Evolutionary conservation across 2,329 filamentous ascomycete genomes (phyloP).

Genomic region (Alternaria triticimaculans): DNA sequence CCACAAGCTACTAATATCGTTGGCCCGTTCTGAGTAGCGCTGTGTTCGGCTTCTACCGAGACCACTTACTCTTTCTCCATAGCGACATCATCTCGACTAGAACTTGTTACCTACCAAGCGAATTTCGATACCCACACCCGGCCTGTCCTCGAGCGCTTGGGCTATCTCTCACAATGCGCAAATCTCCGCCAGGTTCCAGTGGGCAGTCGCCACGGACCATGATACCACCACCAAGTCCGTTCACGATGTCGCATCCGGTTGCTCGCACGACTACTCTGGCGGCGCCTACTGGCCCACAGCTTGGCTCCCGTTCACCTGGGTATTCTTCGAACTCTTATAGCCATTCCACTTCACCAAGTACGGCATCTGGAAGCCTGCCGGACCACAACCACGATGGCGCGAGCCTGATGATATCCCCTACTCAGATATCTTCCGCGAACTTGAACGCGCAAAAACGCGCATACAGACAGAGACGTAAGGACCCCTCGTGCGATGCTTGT

Average conservation of each 20-base stretch:
- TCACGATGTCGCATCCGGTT: conserved; percentile 32
- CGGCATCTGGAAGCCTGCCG: conserved; percentile 39
- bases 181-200: conserved; percentile 43
- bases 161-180: conserved; percentile 29
- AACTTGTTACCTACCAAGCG: conserved; percentile 12
- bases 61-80: conserved; percentile 34
- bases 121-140: not conserved
- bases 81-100: conserved; percentile 15
- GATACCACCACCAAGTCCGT: conserved; percentile 44
- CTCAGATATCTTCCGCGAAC: conserved; percentile 55
- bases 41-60: conserved; percentile 47
- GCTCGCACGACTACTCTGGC: conserved; percentile 35
- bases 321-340: conserved; percentile 41
- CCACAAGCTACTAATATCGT: conserved; percentile 30
- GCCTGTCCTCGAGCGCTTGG: conserved; percentile 13
- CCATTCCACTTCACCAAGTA: conserved; percentile 47
- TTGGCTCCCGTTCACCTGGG: conserved; percentile 41
- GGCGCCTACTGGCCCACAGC: conserved; percentile 37
- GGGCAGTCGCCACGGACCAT: conserved; percentile 42
- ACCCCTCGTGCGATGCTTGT: conserved; percentile 97
- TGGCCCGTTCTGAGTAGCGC: conserved; percentile 33
- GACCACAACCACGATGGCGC: conserved; percentile 43
- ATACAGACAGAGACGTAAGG: conserved; percentile 92
- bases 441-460: conserved; percentile 85
- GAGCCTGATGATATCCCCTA: conserved; percentile 51